Conservation (phyloP, 2,329 filamentous ascomycete genomes). For the Fonsecaea pedrosoi region DNA sequence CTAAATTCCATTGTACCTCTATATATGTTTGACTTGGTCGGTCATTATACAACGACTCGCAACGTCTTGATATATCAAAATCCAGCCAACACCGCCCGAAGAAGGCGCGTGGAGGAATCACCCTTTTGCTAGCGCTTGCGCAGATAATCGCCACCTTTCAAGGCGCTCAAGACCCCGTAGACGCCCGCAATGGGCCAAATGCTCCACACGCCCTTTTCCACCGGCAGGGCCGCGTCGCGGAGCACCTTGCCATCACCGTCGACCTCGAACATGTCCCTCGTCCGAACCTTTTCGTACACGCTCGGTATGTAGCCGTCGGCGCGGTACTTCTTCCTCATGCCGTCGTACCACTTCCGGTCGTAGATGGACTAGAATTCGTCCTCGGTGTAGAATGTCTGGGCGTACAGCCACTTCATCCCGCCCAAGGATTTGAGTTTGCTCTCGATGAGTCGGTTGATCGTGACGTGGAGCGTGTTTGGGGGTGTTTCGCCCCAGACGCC, state of each 20-base stretch:
- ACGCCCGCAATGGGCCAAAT: constrained; percentile 37
- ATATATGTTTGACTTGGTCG: no score
- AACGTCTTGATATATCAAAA: no score
- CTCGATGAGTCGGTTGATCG: constrained; percentile 76
- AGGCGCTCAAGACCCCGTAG: constrained; percentile 35
- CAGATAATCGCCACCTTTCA: constrained; percentile 40
- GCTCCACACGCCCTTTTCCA: constrained; percentile 36
- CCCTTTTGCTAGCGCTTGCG: constrained; percentile 40
- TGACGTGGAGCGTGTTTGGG: constrained; percentile 62
- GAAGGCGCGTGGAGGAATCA: no score
- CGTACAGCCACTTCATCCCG: constrained; percentile 87
- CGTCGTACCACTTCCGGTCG: constrained; percentile 48
- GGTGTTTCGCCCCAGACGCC: constrained; percentile 83
- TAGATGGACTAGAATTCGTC: constrained; percentile 55
- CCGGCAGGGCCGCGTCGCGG: constrained; percentile 19
- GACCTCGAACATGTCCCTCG: constrained; percentile 23
- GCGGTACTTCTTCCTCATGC: constrained; percentile 48
- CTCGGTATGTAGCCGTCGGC: constrained; percentile 45
- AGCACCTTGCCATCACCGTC: constrained; percentile 42
- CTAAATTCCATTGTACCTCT: no score
- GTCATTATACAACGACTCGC: no score
- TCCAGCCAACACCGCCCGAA: no score
- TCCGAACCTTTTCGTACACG: constrained; percentile 49
- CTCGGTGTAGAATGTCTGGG: constrained; percentile 81
- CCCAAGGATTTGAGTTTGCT: constrained; percentile 70